A percentile compares a stretch with the other conserved stretches of the same genome.
Conservation (phyloP, 2,329 filamentous ascomycete species). For the Pseudogymnoascus sp. region DNA sequence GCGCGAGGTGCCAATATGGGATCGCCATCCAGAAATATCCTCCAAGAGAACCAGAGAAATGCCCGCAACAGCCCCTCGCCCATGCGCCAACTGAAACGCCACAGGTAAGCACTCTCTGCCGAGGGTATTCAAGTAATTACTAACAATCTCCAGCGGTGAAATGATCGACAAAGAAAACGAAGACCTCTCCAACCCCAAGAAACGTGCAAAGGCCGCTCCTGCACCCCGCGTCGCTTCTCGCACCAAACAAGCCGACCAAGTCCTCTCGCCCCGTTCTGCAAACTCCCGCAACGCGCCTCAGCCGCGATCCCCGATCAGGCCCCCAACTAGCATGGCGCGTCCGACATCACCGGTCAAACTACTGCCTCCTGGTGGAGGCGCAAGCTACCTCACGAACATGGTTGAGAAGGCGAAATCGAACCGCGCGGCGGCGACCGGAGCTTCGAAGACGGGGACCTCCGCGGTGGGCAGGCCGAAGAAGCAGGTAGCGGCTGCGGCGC, state of each 20-base stretch:
- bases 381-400: conserved; percentile 48
- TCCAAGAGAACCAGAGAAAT: conserved; percentile 19
- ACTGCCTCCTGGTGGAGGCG: conserved; percentile 30
- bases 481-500: conserved; percentile 27
- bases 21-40: conserved; percentile 21
- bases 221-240: conserved; percentile 33
- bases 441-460: conserved; percentile 12
- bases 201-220: conserved; percentile 39
- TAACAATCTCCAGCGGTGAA: conserved; percentile 46
- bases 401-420: conserved; percentile 54
- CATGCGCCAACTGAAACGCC: conserved; percentile 38
- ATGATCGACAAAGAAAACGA: conserved; percentile 75
- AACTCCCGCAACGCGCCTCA: conserved; percentile 54
- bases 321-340: conserved; percentile 45
- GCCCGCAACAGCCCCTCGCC: conserved; percentile 21
- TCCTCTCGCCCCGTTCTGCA: conserved; percentile 75
- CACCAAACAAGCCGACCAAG: conserved; percentile 44
- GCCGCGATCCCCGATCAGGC: conserved; percentile 21
- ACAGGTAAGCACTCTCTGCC: conserved; percentile 39
- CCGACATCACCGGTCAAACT: conserved; percentile 58
- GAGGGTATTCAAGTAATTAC: conserved; percentile 15
- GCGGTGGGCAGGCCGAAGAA: conserved; percentile 23
- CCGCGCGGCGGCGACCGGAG: conserved; percentile 37
- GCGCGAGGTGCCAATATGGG: conserved; percentile 10
- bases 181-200: conserved; percentile 61